These are phyloP conservation scores for Fonsecaea pugnacius DNA, from an alignment of 2,329 filamentous ascomycete genomes.

Conservation along the genomic window DNA sequence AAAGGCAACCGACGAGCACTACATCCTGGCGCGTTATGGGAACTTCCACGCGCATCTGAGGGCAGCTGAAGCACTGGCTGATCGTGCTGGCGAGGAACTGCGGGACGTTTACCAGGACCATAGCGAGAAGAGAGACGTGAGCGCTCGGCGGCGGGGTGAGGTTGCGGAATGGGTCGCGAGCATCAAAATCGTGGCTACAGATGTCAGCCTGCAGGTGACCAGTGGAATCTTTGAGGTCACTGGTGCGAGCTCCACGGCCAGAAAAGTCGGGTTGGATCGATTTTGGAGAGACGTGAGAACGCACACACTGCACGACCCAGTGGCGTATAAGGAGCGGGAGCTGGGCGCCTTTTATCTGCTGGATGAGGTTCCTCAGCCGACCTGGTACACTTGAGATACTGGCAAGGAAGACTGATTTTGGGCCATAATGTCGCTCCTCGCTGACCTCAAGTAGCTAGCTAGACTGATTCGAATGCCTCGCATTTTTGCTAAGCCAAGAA, in stretches of 20 bases:
- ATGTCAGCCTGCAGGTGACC: slow-evolving; percentile 63
- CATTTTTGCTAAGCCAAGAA: no score
- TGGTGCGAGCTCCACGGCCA: slow-evolving; percentile 61
- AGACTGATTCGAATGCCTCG: no score
- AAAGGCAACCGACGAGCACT: slow-evolving; percentile 65
- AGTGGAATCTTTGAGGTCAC: slow-evolving; percentile 68
- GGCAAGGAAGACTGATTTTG: no score
- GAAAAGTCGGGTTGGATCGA: slow-evolving; percentile 64
- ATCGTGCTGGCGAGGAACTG: slow-evolving; percentile 59
- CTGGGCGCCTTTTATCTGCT: slow-evolving; percentile 62
- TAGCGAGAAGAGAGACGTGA: slow-evolving; percentile 51
- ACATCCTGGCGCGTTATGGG: slow-evolving; percentile 67
- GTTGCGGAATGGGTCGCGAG: slow-evolving; percentile 66
- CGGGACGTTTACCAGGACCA: slow-evolving; percentile 54
- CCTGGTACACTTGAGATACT: slow-evolving; percentile 62
- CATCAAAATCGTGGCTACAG: slow-evolving; percentile 66
- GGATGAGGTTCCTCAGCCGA: slow-evolving; percentile 61
- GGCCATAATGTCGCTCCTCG: no score
- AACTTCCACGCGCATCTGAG: slow-evolving; percentile 66
- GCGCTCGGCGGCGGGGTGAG: slow-evolving; percentile 60
- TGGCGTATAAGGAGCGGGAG: slow-evolving; percentile 69
- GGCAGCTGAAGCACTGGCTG: slow-evolving; percentile 63
- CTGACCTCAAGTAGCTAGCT: no score
- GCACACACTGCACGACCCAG: slow-evolving; percentile 69
- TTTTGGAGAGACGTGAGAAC: slow-evolving; percentile 71